phyloP scores from a whole-genome alignment of 495 filamentous ascomycete species.

The Aspergillus biplanus region DNA sequence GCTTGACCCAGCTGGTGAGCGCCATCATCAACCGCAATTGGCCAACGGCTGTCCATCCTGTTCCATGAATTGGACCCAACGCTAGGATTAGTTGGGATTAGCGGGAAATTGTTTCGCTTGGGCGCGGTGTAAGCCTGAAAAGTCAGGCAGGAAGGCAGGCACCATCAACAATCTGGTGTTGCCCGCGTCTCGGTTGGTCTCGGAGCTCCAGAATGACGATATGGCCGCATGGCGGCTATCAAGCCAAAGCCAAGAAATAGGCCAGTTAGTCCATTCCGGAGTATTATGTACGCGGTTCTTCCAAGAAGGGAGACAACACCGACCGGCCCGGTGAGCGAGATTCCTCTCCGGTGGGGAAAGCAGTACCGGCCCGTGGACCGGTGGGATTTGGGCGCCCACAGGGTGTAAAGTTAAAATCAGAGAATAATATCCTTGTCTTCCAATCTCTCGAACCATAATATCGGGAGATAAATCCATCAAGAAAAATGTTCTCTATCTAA shows the following conservation, averaged over 20 bases:
- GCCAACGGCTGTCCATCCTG: neutral
- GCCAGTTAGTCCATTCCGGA: too few relatives aligned
- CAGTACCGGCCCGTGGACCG: conserved; percentile 28
- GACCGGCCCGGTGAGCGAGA: conserved; percentile 28
- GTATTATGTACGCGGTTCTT: neutral
- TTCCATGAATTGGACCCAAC: neutral
- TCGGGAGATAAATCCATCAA: too few relatives aligned
- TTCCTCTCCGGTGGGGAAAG: conserved; percentile 21
- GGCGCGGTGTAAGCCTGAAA: neutral
- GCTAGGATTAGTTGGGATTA: neutral
- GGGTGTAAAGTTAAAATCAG: neutral
- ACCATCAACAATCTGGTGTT: neutral
- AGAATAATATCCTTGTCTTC: too few relatives aligned
- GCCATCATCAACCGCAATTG: neutral
- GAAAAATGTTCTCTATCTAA: too few relatives aligned
- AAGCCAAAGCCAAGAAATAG: neutral
- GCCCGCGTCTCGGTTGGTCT: neutral
- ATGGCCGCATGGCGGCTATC: neutral
- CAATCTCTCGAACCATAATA: too few relatives aligned
- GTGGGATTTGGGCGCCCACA: conserved; percentile 11
- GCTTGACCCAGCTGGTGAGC: conserved; percentile 1
- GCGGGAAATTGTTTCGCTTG: neutral
- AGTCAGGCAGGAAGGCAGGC: neutral
- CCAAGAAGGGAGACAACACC: neutral
- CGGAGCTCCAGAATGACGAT: neutral